Percentiles rank a stretch among this genome's conserved stretches.
phyloP scores from a whole-genome alignment of 2,329 filamentous ascomycete genomes.

The Didymella pomorum region DNA sequence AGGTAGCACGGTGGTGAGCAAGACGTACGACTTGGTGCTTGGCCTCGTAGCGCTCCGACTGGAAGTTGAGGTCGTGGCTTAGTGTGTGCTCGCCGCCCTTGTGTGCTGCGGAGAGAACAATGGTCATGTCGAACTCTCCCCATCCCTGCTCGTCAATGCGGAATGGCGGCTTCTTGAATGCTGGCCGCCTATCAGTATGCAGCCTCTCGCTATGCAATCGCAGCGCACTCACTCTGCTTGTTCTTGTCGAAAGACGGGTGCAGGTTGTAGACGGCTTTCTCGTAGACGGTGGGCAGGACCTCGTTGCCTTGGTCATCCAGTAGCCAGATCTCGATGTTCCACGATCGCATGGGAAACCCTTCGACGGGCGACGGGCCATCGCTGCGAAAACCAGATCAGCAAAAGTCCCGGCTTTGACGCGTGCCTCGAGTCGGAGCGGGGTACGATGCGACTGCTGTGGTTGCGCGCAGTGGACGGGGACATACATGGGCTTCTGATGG shows the following conservation, averaged over 20 bases:
- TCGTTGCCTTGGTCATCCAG: slow-evolving; percentile 87
- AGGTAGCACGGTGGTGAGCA: neutral
- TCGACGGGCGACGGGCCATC: slow-evolving; percentile 82
- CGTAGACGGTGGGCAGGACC: slow-evolving; percentile 82
- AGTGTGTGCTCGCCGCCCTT: slow-evolving; percentile 84
- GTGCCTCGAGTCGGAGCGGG: slow-evolving; percentile 5
- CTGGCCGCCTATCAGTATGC: slow-evolving; percentile 25
- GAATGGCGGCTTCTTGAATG: slow-evolving; percentile 85
- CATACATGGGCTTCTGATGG: slow-evolving; percentile 87
- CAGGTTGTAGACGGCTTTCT: slow-evolving; percentile 90
- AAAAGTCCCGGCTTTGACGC: slow-evolving; percentile 18
- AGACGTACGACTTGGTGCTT: slow-evolving; percentile 74
- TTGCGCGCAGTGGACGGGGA: slow-evolving; percentile 35
- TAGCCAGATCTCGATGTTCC: slow-evolving; percentile 86
- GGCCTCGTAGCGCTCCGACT: slow-evolving; percentile 79
- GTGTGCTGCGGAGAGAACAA: slow-evolving; percentile 81
- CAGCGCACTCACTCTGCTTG: slow-evolving; percentile 71
- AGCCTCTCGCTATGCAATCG: neutral
- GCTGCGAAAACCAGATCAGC: slow-evolving; percentile 54
- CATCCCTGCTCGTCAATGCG: slow-evolving; percentile 92
- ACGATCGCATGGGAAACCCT: slow-evolving; percentile 90
- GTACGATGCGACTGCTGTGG: slow-evolving; percentile 20
- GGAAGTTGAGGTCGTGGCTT: slow-evolving; percentile 91
- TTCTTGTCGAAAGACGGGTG: slow-evolving; percentile 93
- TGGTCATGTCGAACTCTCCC: slow-evolving; percentile 97